Evolutionary conservation across 768 basidiomycete genomes (phyloP).

Genomic region (Galerina sulciceps): DNA sequence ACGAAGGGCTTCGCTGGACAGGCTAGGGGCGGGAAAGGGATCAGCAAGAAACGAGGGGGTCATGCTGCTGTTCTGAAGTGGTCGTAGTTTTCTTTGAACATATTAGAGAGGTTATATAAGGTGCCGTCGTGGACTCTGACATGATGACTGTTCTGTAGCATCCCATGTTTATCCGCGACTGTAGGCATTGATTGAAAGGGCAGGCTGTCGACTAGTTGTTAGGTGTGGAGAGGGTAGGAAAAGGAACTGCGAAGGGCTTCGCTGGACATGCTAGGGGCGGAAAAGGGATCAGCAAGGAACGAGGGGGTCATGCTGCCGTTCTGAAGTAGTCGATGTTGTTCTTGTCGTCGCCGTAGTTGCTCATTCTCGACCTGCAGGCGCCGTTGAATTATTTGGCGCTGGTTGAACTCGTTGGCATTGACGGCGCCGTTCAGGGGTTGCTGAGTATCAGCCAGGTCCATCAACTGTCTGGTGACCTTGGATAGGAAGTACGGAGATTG

Average conservation of each 20-base stretch:
- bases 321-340: constrained; percentile 31
- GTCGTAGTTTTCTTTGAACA: constrained; percentile 35
- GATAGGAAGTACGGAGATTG: constrained; percentile 17
- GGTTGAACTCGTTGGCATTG: constrained; percentile 37
- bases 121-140: too few species aligned
- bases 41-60: constrained; percentile 44
- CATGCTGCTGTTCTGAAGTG: constrained; percentile 33
- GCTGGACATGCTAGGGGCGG: constrained; percentile 44
- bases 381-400: constrained; percentile 32
- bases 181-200: constrained; percentile 2
- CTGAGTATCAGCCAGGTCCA: constrained; percentile 50
- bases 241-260: constrained; percentile 54
- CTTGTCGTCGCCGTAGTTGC: constrained; percentile 28
- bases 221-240: constrained; percentile 42
- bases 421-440: constrained; percentile 45
- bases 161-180: too few species aligned
- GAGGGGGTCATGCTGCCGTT: constrained; percentile 41
- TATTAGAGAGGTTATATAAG: too few species aligned
- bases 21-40: constrained; percentile 50
- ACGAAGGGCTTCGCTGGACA: constrained; percentile 49
- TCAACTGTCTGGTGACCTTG: constrained; percentile 40
- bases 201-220: constrained; percentile 3
- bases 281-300: constrained; percentile 48
- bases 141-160: too few species aligned
- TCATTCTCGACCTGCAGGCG: constrained; percentile 34